These are phyloP conservation scores for Lepidopterella palustris DNA, from an alignment of 495 filamentous ascomycete species.

Conservation along the genomic window DNA sequence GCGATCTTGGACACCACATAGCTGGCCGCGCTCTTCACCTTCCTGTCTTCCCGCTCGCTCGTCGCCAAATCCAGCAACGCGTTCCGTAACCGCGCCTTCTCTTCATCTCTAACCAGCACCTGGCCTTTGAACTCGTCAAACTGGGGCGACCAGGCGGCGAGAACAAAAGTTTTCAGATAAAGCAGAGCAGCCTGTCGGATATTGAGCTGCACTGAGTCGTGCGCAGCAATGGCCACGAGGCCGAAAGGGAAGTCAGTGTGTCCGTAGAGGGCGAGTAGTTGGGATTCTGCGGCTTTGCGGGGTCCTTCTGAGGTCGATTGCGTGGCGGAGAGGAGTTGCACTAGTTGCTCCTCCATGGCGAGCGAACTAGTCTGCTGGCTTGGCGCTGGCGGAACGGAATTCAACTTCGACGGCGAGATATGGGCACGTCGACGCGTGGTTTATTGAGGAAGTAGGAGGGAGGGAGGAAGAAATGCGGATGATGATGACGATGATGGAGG, in stretches of 20 bases:
- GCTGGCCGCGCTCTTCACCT: constrained; percentile 78
- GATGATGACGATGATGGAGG: neutral
- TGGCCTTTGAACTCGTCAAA: constrained; percentile 65
- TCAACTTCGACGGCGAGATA: neutral
- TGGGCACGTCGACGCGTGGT: neutral
- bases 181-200: constrained; percentile 79
- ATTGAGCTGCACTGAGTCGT: constrained; percentile 59
- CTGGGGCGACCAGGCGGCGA: constrained; percentile 65
- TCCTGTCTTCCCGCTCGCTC: constrained; percentile 67
- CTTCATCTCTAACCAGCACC: constrained; percentile 52
- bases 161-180: constrained; percentile 72
- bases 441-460: neutral
- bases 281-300: constrained; percentile 72
- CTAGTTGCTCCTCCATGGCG: constrained; percentile 76
- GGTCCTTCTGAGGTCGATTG: constrained; percentile 62
- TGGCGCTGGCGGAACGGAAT: neutral
- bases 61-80: constrained; percentile 70
- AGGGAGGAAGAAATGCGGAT: neutral
- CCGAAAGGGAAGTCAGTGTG: constrained; percentile 68
- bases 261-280: constrained; percentile 58
- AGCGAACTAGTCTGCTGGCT: neutral
- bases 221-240: constrained; percentile 70
- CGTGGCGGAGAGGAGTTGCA: constrained; percentile 71
- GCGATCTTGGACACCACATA: constrained; percentile 96
- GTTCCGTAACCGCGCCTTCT: constrained; percentile 65